A percentile compares a stretch with the other conserved stretches of the same genome.
Evolutionary conservation across 2,329 filamentous ascomycete genomes (phyloP).

Genomic region (Aurifilum marmelostoma): DNA sequence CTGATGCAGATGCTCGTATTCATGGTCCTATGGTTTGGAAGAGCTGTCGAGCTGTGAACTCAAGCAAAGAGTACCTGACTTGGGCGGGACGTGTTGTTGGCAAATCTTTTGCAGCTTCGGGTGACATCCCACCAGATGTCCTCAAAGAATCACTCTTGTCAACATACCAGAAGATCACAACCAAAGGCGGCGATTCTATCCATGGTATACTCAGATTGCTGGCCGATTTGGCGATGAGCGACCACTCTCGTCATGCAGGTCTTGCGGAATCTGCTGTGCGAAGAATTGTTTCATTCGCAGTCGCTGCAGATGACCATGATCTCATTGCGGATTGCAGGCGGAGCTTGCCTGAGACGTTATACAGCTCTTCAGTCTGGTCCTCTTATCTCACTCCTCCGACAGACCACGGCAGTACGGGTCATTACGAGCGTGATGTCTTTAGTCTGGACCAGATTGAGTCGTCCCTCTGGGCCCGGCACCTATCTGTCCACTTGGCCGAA

Average conservation of each 20-base stretch:
- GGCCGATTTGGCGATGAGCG: slow-evolving; percentile 62
- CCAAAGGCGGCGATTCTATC: slow-evolving; percentile 60
- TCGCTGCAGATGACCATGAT: slow-evolving; percentile 49
- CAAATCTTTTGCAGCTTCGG: slow-evolving; percentile 78
- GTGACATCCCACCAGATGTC: slow-evolving; percentile 64
- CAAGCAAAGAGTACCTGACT: slow-evolving; percentile 71
- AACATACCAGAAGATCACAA: slow-evolving; percentile 52
- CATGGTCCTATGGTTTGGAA: slow-evolving; percentile 74
- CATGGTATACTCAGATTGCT: slow-evolving; percentile 65
- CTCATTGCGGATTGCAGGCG: slow-evolving; percentile 55
- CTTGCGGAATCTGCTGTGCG: slow-evolving; percentile 64
- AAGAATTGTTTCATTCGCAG: slow-evolving; percentile 58
- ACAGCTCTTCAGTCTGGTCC: slow-evolving; percentile 60
- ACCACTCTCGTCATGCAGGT: slow-evolving; percentile 58
- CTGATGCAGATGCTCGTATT: slow-evolving; percentile 64
- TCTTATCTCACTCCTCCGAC: slow-evolving; percentile 59
- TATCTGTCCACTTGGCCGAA: slow-evolving; percentile 65
- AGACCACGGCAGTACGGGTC: slow-evolving; percentile 43
- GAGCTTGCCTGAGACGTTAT: slow-evolving; percentile 55
- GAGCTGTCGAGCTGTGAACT: slow-evolving; percentile 67
- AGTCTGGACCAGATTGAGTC: slow-evolving; percentile 47
- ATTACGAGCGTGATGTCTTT: slow-evolving; percentile 40
- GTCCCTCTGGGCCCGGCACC: slow-evolving; percentile 61
- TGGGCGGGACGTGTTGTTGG: slow-evolving; percentile 90
- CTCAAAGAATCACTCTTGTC: slow-evolving; percentile 62